A percentile compares a stretch with the other conserved stretches of the same genome.
These are phyloP conservation scores for Metschnikowia kofuensis DNA, from an alignment of 805 yeast genomes.

Conservation along the genomic window DNA sequence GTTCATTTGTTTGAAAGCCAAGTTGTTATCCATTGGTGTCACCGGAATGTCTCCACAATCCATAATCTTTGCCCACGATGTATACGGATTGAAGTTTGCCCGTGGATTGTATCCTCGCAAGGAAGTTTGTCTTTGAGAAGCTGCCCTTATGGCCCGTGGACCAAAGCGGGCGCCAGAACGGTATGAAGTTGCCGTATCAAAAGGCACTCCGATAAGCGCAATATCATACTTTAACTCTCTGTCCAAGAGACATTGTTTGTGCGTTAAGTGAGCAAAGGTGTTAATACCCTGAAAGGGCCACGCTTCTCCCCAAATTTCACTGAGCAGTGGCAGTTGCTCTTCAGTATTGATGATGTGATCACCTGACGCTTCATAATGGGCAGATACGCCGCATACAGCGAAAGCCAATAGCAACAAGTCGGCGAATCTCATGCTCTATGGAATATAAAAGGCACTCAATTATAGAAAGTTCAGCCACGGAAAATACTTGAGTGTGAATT, in stretches of 20 bases:
- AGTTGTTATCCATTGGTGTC: conserved; percentile 54
- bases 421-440: neutral
- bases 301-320: conserved; percentile 66
- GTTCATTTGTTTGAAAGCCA: conserved; percentile 55
- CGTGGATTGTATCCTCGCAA: conserved; percentile 68
- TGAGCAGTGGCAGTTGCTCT: conserved; percentile 28
- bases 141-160: conserved; percentile 65
- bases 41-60: conserved; percentile 62
- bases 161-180: conserved; percentile 85
- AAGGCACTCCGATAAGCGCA: conserved; percentile 76
- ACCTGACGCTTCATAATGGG: conserved; percentile 5
- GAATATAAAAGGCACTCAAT: neutral
- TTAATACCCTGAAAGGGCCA: conserved; percentile 72
- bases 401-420: neutral
- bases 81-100: conserved; percentile 54
- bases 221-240: conserved; percentile 55
- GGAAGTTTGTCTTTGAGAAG: conserved; percentile 68
- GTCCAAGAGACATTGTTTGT: conserved; percentile 54
- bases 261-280: conserved; percentile 72
- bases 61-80: conserved; percentile 47
- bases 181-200: conserved; percentile 77
- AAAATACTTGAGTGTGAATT: no score
- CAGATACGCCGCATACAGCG: conserved; percentile 1
- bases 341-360: conserved; percentile 5
- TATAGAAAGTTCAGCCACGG: no score